These are phyloP conservation scores for Solanum etuberosum DNA, from an alignment of 257 asterid genomes.

Conservation along the genomic window DNA sequence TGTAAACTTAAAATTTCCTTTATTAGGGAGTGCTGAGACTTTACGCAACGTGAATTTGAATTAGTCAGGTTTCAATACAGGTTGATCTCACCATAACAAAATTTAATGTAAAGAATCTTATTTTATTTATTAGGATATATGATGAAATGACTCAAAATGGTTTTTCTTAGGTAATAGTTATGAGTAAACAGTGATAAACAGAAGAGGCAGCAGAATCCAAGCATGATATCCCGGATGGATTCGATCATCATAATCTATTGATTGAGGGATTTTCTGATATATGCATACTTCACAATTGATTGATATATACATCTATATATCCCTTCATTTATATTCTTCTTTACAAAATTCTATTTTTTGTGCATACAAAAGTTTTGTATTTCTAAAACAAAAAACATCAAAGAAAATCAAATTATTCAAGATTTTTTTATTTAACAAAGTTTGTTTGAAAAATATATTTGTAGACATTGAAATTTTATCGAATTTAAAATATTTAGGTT, in stretches of 20 bases:
- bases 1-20: too few relatives aligned
- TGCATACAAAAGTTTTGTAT: background rate
- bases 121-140: background rate
- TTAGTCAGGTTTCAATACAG: too few relatives aligned
- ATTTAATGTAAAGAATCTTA: background rate
- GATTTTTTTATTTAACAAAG: background rate
- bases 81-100: background rate
- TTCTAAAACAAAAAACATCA: background rate
- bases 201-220: slow-evolving; percentile 1
- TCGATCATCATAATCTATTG: background rate
- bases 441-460: background rate
- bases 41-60: too few relatives aligned
- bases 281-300: background rate
- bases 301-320: background rate
- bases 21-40: background rate
- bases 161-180: background rate
- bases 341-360: background rate
- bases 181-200: background rate
- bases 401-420: background rate
- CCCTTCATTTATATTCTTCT: background rate
- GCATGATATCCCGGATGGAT: slow-evolving; percentile 1
- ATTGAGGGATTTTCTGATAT: background rate
- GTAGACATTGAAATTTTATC: background rate
- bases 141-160: background rate
- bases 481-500: too few relatives aligned